Base-by-base conservation (phyloP, 305 asterid species). In the Fraxinus greggii region DNA sequence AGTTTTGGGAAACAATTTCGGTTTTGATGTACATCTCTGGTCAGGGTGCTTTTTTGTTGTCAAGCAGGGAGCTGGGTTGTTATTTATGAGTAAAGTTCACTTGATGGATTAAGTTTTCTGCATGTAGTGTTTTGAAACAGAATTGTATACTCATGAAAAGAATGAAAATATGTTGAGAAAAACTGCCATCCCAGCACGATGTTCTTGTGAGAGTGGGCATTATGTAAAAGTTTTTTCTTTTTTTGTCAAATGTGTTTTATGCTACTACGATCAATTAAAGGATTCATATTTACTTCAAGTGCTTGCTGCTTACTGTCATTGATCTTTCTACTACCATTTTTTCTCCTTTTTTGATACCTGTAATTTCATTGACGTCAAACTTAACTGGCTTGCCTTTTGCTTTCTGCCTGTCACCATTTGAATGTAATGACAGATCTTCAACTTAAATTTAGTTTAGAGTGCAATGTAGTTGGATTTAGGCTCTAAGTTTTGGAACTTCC, bases 11-110 rank as follows among this genome's bases (percentile, higher is more conserved):
- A 21, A 59, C 69, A 59, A 15, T 78, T 59, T 59, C 9, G 51
- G 72, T 81, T 42, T 76, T 79, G 82, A 81, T 65, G 19, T 87
- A 74, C 51, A 24, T 67, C 35, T 85, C 40, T 32, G 72, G 72
- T 65, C 69, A 19, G 31, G 31, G 70, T 73, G 36, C 76, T 85
- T 12, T 28, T 75, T 42, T 56, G 54, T 78, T 76, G 28, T 72
- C 61, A 45, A 9, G 72, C 65, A 21, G 65, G 79, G 21, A 67
- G 26, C 65, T 78, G 29, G 73, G 72, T 56, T 35, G 63, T 36
- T 85, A 8, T 29, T 29, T 17, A 21, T 33, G 17, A 38, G 29
- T 21, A 56, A 24, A 61, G 42, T 81, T 54, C 65, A 31, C 78
- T 56, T 56, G 77, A 31, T 61, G 78, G 56, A 38, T 45, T 56